Conservation (phyloP, 2,329 filamentous ascomycete species). For the Exophiala aquamarina region DNA sequence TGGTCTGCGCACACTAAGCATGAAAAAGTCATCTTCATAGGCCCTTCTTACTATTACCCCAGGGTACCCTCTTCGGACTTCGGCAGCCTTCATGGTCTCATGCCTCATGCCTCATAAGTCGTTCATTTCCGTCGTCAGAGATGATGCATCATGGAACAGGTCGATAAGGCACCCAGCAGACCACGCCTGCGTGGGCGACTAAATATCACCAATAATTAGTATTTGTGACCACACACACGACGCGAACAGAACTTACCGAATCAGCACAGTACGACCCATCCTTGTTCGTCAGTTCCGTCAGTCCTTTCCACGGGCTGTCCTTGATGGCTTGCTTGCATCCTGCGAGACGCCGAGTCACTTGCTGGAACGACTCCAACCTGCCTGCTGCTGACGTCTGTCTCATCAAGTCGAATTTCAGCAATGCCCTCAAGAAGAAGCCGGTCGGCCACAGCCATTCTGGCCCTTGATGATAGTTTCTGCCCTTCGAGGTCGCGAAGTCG, state of each 20-base stretch:
- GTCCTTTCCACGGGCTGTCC: constrained; percentile 80
- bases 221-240: not conserved
- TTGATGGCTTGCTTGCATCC: constrained; percentile 84
- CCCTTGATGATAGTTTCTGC: constrained; percentile 95
- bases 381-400: constrained; percentile 66
- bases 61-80: not conserved
- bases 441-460: constrained; percentile 98
- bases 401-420: constrained; percentile 85
- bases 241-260: constrained; percentile 63
- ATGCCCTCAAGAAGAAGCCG: constrained; percentile 88
- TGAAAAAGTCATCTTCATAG: too few relatives aligned
- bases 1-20: too few relatives aligned
- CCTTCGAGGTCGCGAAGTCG: constrained; percentile 90
- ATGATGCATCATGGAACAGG: constrained; percentile 81
- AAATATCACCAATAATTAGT: constrained; percentile 7
- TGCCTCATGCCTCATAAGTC: constrained; percentile 5
- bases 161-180: constrained; percentile 93
- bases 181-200: constrained; percentile 96
- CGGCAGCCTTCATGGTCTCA: not conserved
- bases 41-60: too few relatives aligned
- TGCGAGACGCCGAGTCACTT: constrained; percentile 78
- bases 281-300: constrained; percentile 92
- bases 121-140: constrained; percentile 11
- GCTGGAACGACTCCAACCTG: constrained; percentile 86
- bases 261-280: constrained; percentile 79